Conservation (phyloP, 2,329 filamentous ascomycete species). For the Arthroderma uncinatum region DNA sequence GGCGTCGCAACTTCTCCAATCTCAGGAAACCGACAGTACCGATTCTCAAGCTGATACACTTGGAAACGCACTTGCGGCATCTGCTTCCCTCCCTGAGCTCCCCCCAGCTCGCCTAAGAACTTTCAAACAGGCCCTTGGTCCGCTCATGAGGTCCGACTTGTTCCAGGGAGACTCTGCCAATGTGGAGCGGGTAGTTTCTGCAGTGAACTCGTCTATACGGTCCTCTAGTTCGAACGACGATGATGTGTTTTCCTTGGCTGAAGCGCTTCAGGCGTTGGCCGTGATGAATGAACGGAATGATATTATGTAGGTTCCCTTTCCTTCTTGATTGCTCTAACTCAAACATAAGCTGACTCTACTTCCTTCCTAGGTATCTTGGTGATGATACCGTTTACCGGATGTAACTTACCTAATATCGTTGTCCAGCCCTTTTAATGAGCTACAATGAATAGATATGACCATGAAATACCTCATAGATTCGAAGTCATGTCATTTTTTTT, state of each 20-base stretch:
- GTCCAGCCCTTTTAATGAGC: neutral
- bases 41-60: conserved; percentile 10
- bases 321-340: conserved; percentile 27
- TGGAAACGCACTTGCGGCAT: conserved; percentile 19
- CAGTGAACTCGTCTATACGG: conserved; percentile 64
- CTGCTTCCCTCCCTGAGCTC: conserved; percentile 41
- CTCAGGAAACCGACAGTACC: conserved; percentile 35
- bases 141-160: conserved; percentile 67
- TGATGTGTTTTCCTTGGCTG: conserved; percentile 53
- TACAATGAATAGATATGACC: neutral
- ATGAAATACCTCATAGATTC: too few species aligned
- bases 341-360: conserved; percentile 7
- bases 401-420: conserved; percentile 25
- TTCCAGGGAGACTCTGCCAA: conserved; percentile 72
- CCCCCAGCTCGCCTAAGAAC: conserved; percentile 52
- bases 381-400: conserved; percentile 62
- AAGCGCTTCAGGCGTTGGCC: conserved; percentile 66
- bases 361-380: conserved; percentile 31
- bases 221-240: conserved; percentile 37
- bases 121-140: conserved; percentile 74
- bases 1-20: conserved; percentile 55
- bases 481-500: neutral
- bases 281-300: conserved; percentile 74
- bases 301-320: conserved; percentile 65
- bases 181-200: conserved; percentile 60